A percentile compares a stretch with the other conserved stretches of the same genome.
phyloP scores from a whole-genome alignment of 345 rosid genomes.

The Pistacia atlantica region DNA sequence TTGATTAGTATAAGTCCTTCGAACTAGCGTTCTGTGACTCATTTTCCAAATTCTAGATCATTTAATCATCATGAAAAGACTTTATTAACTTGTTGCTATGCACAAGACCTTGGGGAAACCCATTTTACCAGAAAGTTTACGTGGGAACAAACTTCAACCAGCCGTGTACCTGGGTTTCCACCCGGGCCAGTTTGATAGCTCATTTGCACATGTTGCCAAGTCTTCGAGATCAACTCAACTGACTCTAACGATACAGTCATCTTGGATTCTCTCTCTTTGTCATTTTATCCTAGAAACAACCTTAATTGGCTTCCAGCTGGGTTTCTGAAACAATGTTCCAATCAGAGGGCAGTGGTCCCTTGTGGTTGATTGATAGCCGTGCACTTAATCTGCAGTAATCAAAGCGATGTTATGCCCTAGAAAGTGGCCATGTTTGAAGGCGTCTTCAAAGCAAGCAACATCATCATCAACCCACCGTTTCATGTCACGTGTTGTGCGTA shows the following conservation, averaged over 20 bases:
- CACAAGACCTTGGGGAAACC: not conserved
- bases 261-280: not conserved
- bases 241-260: not conserved
- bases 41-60: not conserved
- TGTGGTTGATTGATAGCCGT: not conserved
- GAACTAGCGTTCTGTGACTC: not conserved
- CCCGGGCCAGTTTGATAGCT: not conserved
- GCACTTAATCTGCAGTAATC: too few species aligned
- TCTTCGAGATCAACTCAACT: not conserved
- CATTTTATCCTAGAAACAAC: not conserved
- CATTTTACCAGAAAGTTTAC: too few species aligned
- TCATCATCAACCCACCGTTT: constrained; percentile 3
- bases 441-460: not conserved
- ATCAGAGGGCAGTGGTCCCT: constrained; percentile 7
- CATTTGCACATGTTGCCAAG: too few species aligned
- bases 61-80: not conserved
- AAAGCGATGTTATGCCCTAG: not conserved
- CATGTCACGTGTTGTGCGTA: not conserved
- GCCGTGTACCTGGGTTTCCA: not conserved
- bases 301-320: not conserved
- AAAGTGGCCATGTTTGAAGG: constrained; percentile 5
- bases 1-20: not conserved
- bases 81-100: not conserved
- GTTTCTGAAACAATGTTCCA: not conserved
- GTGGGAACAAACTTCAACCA: not conserved